Evolutionary conservation across 495 filamentous ascomycete genomes (phyloP).

Genomic region (Talaromyces borbonicus): DNA sequence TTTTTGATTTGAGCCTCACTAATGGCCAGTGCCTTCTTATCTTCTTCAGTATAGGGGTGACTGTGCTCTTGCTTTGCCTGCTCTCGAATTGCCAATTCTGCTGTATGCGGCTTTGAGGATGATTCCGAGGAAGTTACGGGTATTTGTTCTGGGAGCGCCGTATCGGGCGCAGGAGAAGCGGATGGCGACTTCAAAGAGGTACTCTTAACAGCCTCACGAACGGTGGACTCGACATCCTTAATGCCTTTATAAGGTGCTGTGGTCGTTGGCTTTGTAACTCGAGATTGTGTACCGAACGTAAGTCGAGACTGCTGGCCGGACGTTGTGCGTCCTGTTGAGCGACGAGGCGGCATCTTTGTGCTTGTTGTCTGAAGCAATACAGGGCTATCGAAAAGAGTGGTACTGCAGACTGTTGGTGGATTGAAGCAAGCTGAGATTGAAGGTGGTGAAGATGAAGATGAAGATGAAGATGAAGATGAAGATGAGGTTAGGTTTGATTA

Average conservation of each 20-base stretch:
- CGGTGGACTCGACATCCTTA: slow-evolving; percentile 29
- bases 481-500: not conserved
- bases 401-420: too few species aligned
- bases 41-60: slow-evolving; percentile 38
- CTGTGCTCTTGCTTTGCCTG: slow-evolving; percentile 31
- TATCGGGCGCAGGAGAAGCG: slow-evolving; percentile 9
- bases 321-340: slow-evolving; percentile 36
- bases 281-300: slow-evolving; percentile 56
- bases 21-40: slow-evolving; percentile 48
- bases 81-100: slow-evolving; percentile 38
- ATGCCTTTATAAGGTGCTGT: slow-evolving; percentile 36
- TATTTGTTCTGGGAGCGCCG: slow-evolving; percentile 19
- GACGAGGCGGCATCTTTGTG: slow-evolving; percentile 56
- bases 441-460: not conserved
- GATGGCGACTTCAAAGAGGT: not conserved
- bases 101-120: slow-evolving; percentile 29
- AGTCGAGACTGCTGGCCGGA: slow-evolving; percentile 55
- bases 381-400: too few species aligned
- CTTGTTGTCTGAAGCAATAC: not conserved
- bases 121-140: slow-evolving; percentile 14
- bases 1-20: slow-evolving; percentile 51
- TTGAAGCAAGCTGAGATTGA: not conserved
- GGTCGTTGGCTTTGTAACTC: slow-evolving; percentile 61
- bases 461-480: not conserved
- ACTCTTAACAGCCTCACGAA: slow-evolving; percentile 24